Evolutionary conservation across 1,284 basidiomycete genomes (phyloP).

Genomic region (Ganoderma boninense): DNA sequence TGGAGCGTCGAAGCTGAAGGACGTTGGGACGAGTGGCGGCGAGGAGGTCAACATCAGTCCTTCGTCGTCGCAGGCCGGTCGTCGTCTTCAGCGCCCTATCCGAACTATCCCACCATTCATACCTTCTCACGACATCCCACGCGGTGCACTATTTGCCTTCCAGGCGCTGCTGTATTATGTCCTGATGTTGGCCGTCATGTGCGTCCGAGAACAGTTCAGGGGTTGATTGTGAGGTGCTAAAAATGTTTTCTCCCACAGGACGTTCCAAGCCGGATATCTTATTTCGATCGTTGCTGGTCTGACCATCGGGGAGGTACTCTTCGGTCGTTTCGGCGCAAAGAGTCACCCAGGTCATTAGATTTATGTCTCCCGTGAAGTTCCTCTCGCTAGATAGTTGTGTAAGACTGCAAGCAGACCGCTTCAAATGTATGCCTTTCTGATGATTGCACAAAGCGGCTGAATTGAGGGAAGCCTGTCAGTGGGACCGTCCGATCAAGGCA

Average conservation of each 20-base stretch:
- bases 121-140: slow-evolving; percentile 63
- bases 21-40: slow-evolving; percentile 23
- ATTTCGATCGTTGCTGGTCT: slow-evolving; percentile 70
- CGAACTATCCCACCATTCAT: slow-evolving; percentile 63
- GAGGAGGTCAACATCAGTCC: slow-evolving; percentile 26
- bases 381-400: not conserved
- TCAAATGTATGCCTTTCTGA: not conserved
- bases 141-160: slow-evolving; percentile 64
- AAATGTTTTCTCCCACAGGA: slow-evolving; percentile 53
- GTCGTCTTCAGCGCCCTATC: slow-evolving; percentile 22
- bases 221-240: slow-evolving; percentile 14
- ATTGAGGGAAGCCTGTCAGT: not conserved
- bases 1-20: not conserved
- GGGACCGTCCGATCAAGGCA: not conserved
- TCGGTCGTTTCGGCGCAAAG: slow-evolving; percentile 57
- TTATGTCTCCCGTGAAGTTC: not conserved
- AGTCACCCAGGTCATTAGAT: slow-evolving; percentile 34
- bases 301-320: slow-evolving; percentile 70
- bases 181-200: slow-evolving; percentile 82
- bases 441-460: not conserved
- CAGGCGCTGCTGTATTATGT: slow-evolving; percentile 65
- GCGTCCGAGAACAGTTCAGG: slow-evolving; percentile 38
- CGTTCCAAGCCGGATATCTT: slow-evolving; percentile 75
- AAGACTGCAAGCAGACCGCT: not conserved
- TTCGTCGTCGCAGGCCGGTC: slow-evolving; percentile 11